phyloP scores from a whole-genome alignment of 306 rosid species.

The Cyamopsis tetragonoloba region DNA sequence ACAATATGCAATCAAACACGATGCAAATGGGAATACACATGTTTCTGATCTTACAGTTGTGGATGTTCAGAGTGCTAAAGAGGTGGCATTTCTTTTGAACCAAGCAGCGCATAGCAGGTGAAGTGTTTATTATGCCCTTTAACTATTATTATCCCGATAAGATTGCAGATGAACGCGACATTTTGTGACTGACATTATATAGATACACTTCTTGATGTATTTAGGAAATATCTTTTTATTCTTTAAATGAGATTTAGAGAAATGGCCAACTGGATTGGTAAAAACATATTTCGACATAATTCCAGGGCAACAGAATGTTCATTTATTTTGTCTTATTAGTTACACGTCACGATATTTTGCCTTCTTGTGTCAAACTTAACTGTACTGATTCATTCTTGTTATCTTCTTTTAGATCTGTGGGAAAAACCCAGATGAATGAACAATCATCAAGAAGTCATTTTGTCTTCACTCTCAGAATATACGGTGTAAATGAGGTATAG shows the following conservation, averaged over 20 bases:
- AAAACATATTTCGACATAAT: neutral
- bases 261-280: neutral
- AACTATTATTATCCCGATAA: neutral
- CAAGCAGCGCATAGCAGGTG: conserved; percentile 95
- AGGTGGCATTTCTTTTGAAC: conserved; percentile 83
- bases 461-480: conserved; percentile 92
- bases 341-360: neutral
- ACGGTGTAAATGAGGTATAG: conserved; percentile 86
- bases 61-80: conserved; percentile 87
- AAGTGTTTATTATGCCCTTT: neutral
- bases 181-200: neutral
- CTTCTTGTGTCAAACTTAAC: neutral
- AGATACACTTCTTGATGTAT: neutral
- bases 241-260: neutral
- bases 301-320: neutral
- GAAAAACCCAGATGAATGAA: conserved; percentile 97
- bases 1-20: conserved; percentile 86
- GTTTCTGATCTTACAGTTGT: conserved; percentile 89
- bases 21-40: conserved; percentile 68
- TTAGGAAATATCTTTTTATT: neutral
- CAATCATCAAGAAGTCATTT: conserved; percentile 97
- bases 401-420: conserved; percentile 66
- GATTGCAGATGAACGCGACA: neutral
- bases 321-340: neutral
- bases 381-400: conserved; percentile 2